These are phyloP conservation scores for Thelonectria rubi DNA, from an alignment of 2,329 filamentous ascomycete species.

Conservation along the genomic window DNA sequence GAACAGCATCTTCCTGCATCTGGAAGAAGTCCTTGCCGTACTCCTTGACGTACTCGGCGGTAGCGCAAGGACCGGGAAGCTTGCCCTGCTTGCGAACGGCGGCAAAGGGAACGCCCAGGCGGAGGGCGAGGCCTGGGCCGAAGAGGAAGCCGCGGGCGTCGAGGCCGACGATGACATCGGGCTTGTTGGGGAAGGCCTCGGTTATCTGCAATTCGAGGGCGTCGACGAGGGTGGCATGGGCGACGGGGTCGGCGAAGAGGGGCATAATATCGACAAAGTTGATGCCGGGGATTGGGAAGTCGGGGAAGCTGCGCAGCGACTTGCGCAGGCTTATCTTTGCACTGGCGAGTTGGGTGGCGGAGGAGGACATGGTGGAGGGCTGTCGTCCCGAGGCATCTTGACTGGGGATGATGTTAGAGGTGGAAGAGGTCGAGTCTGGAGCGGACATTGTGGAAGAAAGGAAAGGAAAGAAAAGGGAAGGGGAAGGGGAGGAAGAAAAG, in stretches of 20 bases:
- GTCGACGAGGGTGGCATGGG: constrained; percentile 81
- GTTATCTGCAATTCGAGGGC: constrained; percentile 86
- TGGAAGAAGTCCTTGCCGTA: constrained; percentile 96
- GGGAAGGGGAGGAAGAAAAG: constrained; percentile 42
- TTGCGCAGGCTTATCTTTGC: constrained; percentile 75
- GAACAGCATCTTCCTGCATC: constrained; percentile 89
- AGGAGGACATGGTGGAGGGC: constrained; percentile 68
- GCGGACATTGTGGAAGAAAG: constrained; percentile 48
- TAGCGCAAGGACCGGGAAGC: constrained; percentile 87
- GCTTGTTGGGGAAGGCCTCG: constrained; percentile 70
- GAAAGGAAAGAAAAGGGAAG: constrained; percentile 40
- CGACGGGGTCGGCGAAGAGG: constrained; percentile 80
- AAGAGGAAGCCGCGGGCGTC: constrained; percentile 97
- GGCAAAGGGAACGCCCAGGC: constrained; percentile 85
- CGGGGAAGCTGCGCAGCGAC: constrained; percentile 84
- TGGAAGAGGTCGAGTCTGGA: constrained; percentile 39
- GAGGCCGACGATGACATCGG: constrained; percentile 91
- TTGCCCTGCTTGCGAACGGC: constrained; percentile 96
- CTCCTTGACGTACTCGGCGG: constrained; percentile 91
- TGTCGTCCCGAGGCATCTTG: constrained; percentile 71
- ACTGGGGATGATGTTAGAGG: constrained; percentile 44
- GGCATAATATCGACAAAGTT: constrained; percentile 98
- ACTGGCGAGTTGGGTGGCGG: constrained; percentile 72
- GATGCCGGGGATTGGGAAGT: constrained; percentile 93
- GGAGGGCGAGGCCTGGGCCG: constrained; percentile 86